Percentiles rank a stretch among this genome's conserved stretches.
These are phyloP conservation scores for Ambispora gerdemannii DNA, from an alignment of 192 early-diverging fungal species.

Conservation along the genomic window DNA sequence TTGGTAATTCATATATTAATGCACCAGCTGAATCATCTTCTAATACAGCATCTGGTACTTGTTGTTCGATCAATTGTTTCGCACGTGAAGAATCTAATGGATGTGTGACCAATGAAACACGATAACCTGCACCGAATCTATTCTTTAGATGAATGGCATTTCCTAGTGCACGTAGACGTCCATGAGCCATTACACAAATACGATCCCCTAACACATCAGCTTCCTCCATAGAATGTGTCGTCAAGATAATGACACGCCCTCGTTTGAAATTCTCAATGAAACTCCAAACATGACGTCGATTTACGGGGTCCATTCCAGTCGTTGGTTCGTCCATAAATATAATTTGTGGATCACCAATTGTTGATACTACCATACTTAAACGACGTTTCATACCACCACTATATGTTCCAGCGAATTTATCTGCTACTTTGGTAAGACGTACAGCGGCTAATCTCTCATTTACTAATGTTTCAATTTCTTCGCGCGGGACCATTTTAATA, in stretches of 20 bases:
- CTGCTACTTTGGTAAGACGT: constrained; percentile 61
- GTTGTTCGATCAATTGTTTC: constrained; percentile 46
- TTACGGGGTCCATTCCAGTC: constrained; percentile 73
- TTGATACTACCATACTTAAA: constrained; percentile 67
- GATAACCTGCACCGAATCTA: constrained; percentile 73
- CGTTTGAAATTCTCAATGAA: constrained; percentile 80
- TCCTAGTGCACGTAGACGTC: constrained; percentile 58
- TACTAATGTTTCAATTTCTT: constrained; percentile 49
- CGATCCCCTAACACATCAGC: constrained; percentile 61
- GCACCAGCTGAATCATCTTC: constrained; percentile 72
- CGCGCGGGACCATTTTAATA: constrained; percentile 67
- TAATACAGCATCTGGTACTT: constrained; percentile 51
- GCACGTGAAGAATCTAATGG: constrained; percentile 43
- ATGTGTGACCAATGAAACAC: constrained; percentile 59
- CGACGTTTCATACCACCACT: constrained; percentile 77
- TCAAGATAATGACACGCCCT: constrained; percentile 67
- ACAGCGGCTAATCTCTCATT: constrained; percentile 70
- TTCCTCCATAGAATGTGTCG: constrained; percentile 75
- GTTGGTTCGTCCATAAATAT: constrained; percentile 65
- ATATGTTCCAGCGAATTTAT: constrained; percentile 63
- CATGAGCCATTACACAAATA: constrained; percentile 67
- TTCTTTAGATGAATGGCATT: constrained; percentile 63
- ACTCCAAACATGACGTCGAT: constrained; percentile 73
- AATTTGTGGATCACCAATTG: constrained; percentile 68
- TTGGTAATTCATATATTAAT: constrained; percentile 64